These are phyloP conservation scores for Globisporangium echinulatum DNA, from an alignment of 352 stramenopile genomes.

Conservation along the genomic window DNA sequence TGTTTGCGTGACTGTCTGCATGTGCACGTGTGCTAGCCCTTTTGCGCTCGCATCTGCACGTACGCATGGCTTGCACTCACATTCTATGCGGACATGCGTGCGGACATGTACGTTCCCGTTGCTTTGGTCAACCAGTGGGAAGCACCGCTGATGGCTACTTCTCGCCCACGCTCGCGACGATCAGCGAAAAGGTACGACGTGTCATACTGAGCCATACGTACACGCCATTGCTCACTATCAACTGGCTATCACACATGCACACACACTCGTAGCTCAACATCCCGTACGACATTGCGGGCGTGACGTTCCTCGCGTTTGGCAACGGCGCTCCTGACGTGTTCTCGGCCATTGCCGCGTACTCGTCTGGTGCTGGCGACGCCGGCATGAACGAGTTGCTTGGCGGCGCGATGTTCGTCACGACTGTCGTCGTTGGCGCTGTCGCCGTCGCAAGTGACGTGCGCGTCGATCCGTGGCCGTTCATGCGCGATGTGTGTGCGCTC, in stretches of 20 bases:
- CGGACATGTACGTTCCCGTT: conserved; percentile 5
- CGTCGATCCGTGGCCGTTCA: conserved; percentile 62
- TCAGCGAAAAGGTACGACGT: conserved; percentile 82
- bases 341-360: conserved; percentile 84
- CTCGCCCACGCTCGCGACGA: conserved; percentile 93
- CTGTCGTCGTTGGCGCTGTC: conserved; percentile 87
- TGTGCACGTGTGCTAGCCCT: background rate
- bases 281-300: conserved; percentile 91
- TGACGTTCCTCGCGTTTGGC: conserved; percentile 96
- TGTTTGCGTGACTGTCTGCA: background rate
- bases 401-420: conserved; percentile 94
- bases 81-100: background rate
- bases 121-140: conserved; percentile 67
- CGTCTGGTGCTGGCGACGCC: conserved; percentile 54
- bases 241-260: background rate
- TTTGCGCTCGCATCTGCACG: background rate
- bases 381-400: conserved; percentile 93
- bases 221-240: background rate
- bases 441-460: conserved; percentile 65
- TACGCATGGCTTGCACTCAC: background rate
- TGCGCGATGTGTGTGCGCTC: conserved; percentile 51
- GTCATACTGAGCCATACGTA: no score
- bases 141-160: conserved; percentile 98
- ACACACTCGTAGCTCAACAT: conserved; percentile 44
- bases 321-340: conserved; percentile 98